Percentiles rank a stretch among this genome's conserved stretches.
These are phyloP conservation scores for Monosporascus sp. DNA, from an alignment of 2,329 filamentous ascomycete genomes.

Conservation along the genomic window DNA sequence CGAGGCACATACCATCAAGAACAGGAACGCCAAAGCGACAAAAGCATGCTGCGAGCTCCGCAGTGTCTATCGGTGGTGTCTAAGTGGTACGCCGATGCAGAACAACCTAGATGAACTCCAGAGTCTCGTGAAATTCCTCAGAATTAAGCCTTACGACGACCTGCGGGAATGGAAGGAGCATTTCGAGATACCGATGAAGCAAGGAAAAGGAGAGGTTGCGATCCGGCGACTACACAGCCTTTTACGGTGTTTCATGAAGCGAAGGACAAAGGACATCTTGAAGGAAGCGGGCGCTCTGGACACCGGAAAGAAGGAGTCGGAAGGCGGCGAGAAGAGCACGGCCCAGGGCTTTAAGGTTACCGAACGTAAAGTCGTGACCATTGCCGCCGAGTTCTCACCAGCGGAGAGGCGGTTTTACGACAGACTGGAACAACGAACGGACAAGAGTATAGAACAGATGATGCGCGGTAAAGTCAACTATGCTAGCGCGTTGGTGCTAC, in stretches of 20 bases:
- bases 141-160: constrained; percentile 87
- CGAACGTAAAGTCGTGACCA: constrained; percentile 78
- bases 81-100: constrained; percentile 95
- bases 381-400: constrained; percentile 71
- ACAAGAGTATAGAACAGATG: constrained; percentile 83
- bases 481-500: constrained; percentile 84
- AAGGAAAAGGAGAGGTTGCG: constrained; percentile 80
- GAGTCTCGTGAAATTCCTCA: constrained; percentile 85
- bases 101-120: constrained; percentile 97
- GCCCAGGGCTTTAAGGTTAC: constrained; percentile 81
- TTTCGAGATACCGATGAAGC: constrained; percentile 85
- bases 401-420: constrained; percentile 84
- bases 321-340: constrained; percentile 39
- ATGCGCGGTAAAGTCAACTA: constrained; percentile 83
- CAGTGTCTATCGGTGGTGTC: constrained; percentile 88
- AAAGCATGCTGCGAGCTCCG: constrained; percentile 83
- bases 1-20: constrained; percentile 98
- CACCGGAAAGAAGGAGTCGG: constrained; percentile 60
- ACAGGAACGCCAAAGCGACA: constrained; percentile 90
- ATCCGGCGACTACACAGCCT: constrained; percentile 81
- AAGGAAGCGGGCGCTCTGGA: constrained; percentile 80
- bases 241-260: constrained; percentile 93
- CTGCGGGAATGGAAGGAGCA: constrained; percentile 83
- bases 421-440: constrained; percentile 74
- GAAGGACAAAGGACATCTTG: constrained; percentile 95